Evolutionary conservation across 768 basidiomycete genomes (phyloP).

Genomic region (Dioszegia aurantiaca): DNA sequence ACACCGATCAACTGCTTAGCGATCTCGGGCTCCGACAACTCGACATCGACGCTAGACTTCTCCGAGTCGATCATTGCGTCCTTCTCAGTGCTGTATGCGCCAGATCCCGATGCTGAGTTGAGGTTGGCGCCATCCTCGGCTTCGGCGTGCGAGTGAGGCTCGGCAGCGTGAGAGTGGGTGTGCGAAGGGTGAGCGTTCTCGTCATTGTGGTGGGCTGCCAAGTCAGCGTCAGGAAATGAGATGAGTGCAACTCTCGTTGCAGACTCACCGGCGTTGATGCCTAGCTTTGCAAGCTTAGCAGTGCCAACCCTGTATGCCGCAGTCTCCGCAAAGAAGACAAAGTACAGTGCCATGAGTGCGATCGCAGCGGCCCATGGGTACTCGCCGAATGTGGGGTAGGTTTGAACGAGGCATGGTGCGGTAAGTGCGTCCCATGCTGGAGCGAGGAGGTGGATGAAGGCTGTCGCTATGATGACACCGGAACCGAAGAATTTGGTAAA

Average conservation of each 20-base stretch:
- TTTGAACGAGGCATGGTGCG: conserved; percentile 67
- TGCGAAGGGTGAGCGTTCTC: conserved; percentile 13
- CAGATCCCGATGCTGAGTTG: conserved; percentile 3
- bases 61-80: conserved; percentile 2
- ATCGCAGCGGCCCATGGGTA: conserved; percentile 81
- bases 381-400: conserved; percentile 70
- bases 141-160: conserved; percentile 39
- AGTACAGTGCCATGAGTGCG: conserved; percentile 75
- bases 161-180: conserved; percentile 21
- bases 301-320: conserved; percentile 84
- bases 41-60: conserved; percentile 3
- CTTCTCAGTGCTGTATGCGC: neutral
- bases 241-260: neutral
- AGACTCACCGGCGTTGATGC: conserved; percentile 55
- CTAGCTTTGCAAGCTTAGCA: conserved; percentile 65
- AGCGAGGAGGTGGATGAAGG: conserved; percentile 64
- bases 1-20: conserved; percentile 77
- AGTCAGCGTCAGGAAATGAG: conserved; percentile 3
- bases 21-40: conserved; percentile 33
- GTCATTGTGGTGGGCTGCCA: conserved; percentile 35
- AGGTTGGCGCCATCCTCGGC: conserved; percentile 2
- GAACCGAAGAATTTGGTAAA: conserved; percentile 90
- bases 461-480: conserved; percentile 74
- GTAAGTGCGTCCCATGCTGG: conserved; percentile 71
- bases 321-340: conserved; percentile 79